phyloP scores from a whole-genome alignment of 1,284 basidiomycete genomes.

The Ceratobasidium theobromae region DNA sequence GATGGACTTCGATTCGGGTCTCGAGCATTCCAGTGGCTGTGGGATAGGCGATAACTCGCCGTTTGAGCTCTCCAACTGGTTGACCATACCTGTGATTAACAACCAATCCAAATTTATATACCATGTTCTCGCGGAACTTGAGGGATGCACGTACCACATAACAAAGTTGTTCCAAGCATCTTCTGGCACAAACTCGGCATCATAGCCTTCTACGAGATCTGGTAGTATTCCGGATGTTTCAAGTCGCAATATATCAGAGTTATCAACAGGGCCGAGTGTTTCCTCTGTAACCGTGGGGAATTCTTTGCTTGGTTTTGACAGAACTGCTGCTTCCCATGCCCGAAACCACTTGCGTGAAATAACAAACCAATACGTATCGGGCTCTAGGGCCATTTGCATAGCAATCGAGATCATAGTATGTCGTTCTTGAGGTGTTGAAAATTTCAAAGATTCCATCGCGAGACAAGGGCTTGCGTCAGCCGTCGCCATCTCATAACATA shows the following conservation, averaged over 20 bases:
- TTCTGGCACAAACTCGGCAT: slow-evolving; percentile 77
- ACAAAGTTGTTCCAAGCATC: slow-evolving; percentile 71
- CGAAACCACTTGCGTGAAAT: slow-evolving; percentile 71
- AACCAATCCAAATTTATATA: too few relatives aligned
- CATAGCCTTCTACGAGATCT: slow-evolving; percentile 54
- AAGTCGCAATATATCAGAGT: slow-evolving; percentile 61
- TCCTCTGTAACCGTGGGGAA: slow-evolving; percentile 29
- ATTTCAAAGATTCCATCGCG: neutral
- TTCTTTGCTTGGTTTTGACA: slow-evolving; percentile 52
- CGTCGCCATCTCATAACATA: too few relatives aligned
- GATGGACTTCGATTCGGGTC: slow-evolving; percentile 73
- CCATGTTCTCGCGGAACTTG: neutral
- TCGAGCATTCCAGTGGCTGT: slow-evolving; percentile 43
- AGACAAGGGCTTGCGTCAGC: neutral
- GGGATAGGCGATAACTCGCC: slow-evolving; percentile 66
- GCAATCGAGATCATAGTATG: slow-evolving; percentile 52
- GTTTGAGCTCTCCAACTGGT: slow-evolving; percentile 56
- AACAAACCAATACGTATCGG: slow-evolving; percentile 78
- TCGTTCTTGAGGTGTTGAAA: slow-evolving; percentile 49
- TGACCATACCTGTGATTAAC: slow-evolving; percentile 85
- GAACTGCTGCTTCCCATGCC: slow-evolving; percentile 69
- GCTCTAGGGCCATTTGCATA: slow-evolving; percentile 53
- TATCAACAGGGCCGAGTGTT: slow-evolving; percentile 74
- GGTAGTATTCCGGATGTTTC: slow-evolving; percentile 37
- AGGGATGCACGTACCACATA: slow-evolving; percentile 56